Evolutionary conservation across 2,329 filamentous ascomycete species (phyloP), one percentile per base, ranked within the genome.

Genomic region (Neofusicoccum sp.): DNA sequence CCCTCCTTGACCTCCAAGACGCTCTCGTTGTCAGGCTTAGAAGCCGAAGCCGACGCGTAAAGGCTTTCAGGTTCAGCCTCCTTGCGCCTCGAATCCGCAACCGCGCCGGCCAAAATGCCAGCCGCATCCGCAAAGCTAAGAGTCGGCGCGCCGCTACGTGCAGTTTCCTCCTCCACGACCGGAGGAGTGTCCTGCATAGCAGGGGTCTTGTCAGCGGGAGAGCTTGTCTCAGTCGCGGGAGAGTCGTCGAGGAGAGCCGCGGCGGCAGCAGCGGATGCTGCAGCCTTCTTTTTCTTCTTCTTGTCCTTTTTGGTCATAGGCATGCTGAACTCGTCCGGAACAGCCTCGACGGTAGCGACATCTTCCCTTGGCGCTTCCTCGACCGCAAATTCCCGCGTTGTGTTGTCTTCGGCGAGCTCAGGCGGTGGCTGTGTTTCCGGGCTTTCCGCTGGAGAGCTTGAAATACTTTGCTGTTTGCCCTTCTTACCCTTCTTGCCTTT

Each of bases 401-500:
- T 3, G 26, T 8, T 20, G 9, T 31, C 49, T 6, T 14, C 33
- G 24, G 20, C 7, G 9, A 11, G 14, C 4, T 31, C 49, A 3
- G 14, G n/a, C 14, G 16, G 24, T 20, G 7, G 7, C 4, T 28
- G 14, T 2, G 3, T 4, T 38, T 54, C 36, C 4, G 49, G 31
- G 7, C 9, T 5, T 30, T 54, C 49, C 11, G 67, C 49, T 65
- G 67, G 49, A 62, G 40, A n/a, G 20, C 24, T 53, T 14, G 58
- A 53, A 24, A 53, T 44, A n/a, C 30, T 41, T 20, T 43, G 57
- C 44, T 40, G 44, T 24, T 63, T 68, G 60, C 65, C 66, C 33
- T 70, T 70, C 62, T 72, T 70, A 47, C 59, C 63, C 64, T 73
- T 66, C 57, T 65, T 66, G 14, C 65, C 65, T 53, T 66, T 65